Evolutionary conservation across 805 yeast species (phyloP), one percentile per base, ranked within the genome.

Genomic region (Schwanniomyces polymorphus): DNA sequence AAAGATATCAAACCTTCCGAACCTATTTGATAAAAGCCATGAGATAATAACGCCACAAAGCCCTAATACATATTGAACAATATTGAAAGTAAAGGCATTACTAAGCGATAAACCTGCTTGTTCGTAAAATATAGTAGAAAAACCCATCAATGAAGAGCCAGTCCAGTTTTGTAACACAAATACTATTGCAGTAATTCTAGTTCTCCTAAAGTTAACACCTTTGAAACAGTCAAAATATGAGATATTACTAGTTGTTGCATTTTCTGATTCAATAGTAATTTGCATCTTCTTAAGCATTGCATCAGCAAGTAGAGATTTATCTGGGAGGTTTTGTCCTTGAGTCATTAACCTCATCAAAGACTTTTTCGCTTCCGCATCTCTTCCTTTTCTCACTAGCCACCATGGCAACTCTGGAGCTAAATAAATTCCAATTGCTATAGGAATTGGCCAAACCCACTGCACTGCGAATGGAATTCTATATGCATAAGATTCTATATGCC

Each of bases 351-450:
- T 58, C 52, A 58, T 58, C 38, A 70, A 45, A 10, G 68, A 55
- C 8, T 48, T 44, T 43, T 57, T 63, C 25, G 78, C 77, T 17
- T 72, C 71, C 2, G 49, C 62, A 18, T 50, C 37, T 42, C 56
- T 55, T 11, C 72, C 73, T 27, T 63, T 62, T 48, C 65, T 71
- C 26, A 67, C 67, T 44, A 74, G 59, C 73, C 70, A 74, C 76
- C 76, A 75, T 10, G 80, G 80, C 7, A 77, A 72, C 42, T 75
- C 79, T 1, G 80, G 79, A 17, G 77, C 73, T 10, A 72, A 54
- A 45, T 46, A 68, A 23, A 71, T 64, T 41, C 65, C 67, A 23
- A 72, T 49, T 38, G 67, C 60, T 8, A 69, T 55, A 5, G 73
- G 73, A 45, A 64, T 42, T 2, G 72, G 68, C 72, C 73, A 70